Base-by-base conservation (phyloP, 148 eudicot species). In the Hydrangea macrophylla region DNA sequence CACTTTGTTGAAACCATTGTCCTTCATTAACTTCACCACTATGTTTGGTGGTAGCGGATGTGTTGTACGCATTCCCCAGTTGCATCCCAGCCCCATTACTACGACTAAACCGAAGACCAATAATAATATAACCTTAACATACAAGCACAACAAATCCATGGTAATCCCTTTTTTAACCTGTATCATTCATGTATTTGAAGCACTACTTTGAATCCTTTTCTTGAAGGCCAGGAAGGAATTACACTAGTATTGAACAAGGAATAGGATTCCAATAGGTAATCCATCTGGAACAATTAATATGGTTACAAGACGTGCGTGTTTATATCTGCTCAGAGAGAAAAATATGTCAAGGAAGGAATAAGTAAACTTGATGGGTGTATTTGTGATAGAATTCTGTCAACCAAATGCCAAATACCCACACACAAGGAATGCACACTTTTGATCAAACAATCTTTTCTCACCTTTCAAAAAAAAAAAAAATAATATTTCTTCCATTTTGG, bases 1-100 rank as follows among this genome's bases (percentile, higher is more conserved):
- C 63, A 89, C 99, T 72, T 95, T 95, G 66, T 95, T 76, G 59
- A 95, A 79, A 17, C 96, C 97, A 37, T 95, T 95, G 78, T 87
- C 96, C 68, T 84, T 91, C 68, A 95, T 67, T 33, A 95, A 53
- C 69, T 84, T 73, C 53, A 95, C 99, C 5, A 86, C 92, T 36
- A 91, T 87, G 50, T 84, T 75, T 5, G 97, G 80, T 3, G 90
- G 86, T 0, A 95, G 83, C 24, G 96, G 97, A 65, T 95, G 99
- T 0, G 83, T 71, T 20, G 96, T 76, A 2, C 65, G 76, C 15
- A 80, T 55, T 0, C 99, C 99, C 99, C 97, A 95, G 70, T 94
- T 94, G 70, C 71, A 70, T 7, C 84, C 96, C 17, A 94, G 75
- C 10, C 96, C 92, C 2, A 76, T 75, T 3, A 75, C 86, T 15